phyloP scores from a whole-genome alignment of 495 filamentous ascomycete species.

The Aspergillus diversus region DNA sequence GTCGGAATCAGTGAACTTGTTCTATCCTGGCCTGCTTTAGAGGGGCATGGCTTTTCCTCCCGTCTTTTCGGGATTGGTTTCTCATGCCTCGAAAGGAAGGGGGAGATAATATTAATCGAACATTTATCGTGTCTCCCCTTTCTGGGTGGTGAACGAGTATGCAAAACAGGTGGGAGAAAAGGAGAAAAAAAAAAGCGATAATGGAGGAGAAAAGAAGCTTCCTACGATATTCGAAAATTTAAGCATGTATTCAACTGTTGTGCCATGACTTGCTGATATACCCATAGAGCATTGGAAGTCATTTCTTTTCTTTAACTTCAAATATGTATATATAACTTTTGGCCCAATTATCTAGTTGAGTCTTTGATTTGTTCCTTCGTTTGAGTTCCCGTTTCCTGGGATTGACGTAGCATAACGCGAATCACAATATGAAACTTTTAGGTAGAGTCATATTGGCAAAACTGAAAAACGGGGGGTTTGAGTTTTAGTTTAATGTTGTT shows the following conservation, averaged over 20 bases:
- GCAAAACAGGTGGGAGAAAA: background rate
- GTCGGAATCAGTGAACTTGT: conserved; percentile 9
- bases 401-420: too few relatives aligned
- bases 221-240: conserved; percentile 14
- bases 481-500: background rate
- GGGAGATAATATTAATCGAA: conserved; percentile 10
- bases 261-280: conserved; percentile 29
- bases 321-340: conserved; percentile 12
- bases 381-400: too few relatives aligned
- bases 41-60: conserved; percentile 39
- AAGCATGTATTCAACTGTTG: conserved; percentile 22
- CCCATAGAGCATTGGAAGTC: conserved; percentile 29
- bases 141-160: background rate
- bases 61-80: conserved; percentile 32
- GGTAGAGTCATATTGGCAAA: background rate
- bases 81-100: conserved; percentile 24
- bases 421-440: too few relatives aligned
- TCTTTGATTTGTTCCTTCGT: background rate
- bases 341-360: background rate
- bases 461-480: background rate
- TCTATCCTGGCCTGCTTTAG: conserved; percentile 26
- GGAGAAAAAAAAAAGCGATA: background rate
- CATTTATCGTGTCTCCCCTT: conserved; percentile 10
- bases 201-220: conserved; percentile 3
- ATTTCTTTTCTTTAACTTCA: conserved; percentile 6